These are phyloP conservation scores for Diaporthe sp. DNA, from an alignment of 2,329 filamentous ascomycete species.

Conservation along the genomic window DNA sequence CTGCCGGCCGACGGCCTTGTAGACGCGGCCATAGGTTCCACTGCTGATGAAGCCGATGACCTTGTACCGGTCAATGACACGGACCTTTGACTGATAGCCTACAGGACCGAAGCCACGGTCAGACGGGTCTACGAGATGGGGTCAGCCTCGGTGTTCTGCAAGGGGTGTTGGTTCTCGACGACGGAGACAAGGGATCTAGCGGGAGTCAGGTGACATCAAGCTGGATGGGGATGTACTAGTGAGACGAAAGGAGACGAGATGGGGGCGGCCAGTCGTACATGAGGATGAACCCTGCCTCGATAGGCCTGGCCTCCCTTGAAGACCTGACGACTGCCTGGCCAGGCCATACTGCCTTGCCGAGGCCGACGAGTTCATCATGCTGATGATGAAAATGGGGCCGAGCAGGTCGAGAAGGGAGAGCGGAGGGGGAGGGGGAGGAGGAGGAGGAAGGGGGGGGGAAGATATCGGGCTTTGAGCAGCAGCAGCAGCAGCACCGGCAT, in stretches of 20 bases:
- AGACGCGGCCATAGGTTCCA: conserved; percentile 96
- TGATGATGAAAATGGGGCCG: background rate
- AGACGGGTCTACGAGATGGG: conserved; percentile 57
- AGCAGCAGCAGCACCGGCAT: conserved; percentile 2
- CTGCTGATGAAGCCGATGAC: conserved; percentile 98
- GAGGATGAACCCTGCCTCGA: conserved; percentile 34
- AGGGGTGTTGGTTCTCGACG: background rate
- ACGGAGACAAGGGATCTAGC: background rate
- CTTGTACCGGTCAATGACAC: conserved; percentile 92
- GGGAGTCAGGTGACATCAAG: conserved; percentile 10
- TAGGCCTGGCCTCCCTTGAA: conserved; percentile 31
- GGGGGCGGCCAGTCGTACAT: conserved; percentile 23
- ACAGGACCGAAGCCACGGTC: conserved; percentile 58
- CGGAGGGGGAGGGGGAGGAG: background rate
- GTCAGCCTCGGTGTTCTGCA: conserved; percentile 45
- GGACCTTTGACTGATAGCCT: conserved; percentile 80
- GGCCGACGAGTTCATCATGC: conserved; percentile 34
- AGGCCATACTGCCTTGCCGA: conserved; percentile 33
- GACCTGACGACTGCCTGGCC: conserved; percentile 33
- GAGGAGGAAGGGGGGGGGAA: background rate
- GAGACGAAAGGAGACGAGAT: conserved; percentile 28
- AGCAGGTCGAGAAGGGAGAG: background rate
- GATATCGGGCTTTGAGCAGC: conserved; percentile 1
- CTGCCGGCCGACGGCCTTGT: conserved; percentile 87
- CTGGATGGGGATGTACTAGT: conserved; percentile 42